These are phyloP conservation scores for Cucurbitaria berberidis DNA, from an alignment of 2,329 filamentous ascomycete genomes.

Conservation along the genomic window DNA sequence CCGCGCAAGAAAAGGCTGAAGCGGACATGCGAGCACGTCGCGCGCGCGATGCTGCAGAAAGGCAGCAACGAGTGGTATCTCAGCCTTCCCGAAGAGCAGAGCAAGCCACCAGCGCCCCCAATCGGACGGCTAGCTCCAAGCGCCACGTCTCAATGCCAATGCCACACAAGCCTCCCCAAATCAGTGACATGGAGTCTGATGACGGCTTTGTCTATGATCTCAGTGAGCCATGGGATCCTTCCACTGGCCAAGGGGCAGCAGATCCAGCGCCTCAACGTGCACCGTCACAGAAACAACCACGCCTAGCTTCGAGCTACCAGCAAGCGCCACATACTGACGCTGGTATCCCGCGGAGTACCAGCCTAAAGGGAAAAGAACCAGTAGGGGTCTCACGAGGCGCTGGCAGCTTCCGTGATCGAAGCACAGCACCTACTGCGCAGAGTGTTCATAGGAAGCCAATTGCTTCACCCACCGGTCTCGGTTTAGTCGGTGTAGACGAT, in stretches of 20 bases:
- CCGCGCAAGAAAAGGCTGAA: constrained; percentile 67
- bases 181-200: constrained; percentile 38
- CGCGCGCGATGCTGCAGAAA: constrained; percentile 37
- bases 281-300: constrained; percentile 33
- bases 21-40: constrained; percentile 44
- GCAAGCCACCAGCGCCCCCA: constrained; percentile 12
- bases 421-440: constrained; percentile 23
- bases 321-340: constrained; percentile 25
- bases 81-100: constrained; percentile 29
- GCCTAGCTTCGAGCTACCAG: constrained; percentile 11
- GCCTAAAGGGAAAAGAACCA: constrained; percentile 43
- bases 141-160: constrained; percentile 46
- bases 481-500: constrained; percentile 40
- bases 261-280: constrained; percentile 24
- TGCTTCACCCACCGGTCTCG: constrained; percentile 35
- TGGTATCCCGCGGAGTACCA: constrained; percentile 26
- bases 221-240: constrained; percentile 46
- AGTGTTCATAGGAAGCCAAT: constrained; percentile 33
- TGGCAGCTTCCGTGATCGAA: constrained; percentile 42
- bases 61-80: constrained; percentile 39
- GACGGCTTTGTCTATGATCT: constrained; percentile 38
- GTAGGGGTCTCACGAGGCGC: constrained; percentile 30
- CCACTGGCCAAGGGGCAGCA: constrained; percentile 22
- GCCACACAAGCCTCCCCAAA: constrained; percentile 28
- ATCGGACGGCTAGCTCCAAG: constrained; percentile 25